These are phyloP conservation scores for Rosellinia necatrix DNA, from an alignment of 2,329 filamentous ascomycete genomes.

Conservation along the genomic window DNA sequence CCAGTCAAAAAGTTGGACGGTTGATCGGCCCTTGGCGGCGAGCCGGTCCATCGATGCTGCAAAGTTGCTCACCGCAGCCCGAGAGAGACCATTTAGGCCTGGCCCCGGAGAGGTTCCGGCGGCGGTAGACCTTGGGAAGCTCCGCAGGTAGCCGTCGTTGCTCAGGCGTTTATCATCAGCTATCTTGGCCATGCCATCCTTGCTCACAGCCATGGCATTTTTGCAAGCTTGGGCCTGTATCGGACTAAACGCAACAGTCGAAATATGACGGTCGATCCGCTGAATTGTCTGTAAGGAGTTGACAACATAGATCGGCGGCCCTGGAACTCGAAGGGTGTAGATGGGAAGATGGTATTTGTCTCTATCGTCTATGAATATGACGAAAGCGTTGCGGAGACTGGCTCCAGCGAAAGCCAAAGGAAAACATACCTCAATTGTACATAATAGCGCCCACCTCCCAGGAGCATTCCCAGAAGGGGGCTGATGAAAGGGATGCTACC, in stretches of 20 bases:
- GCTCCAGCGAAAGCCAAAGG: not conserved
- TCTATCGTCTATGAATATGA: slow-evolving; percentile 2
- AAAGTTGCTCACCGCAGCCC: slow-evolving; percentile 1
- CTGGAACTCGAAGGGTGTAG: slow-evolving; percentile 16
- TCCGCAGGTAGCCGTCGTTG: slow-evolving; percentile 17
- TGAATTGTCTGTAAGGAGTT: slow-evolving; percentile 15
- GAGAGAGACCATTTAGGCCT: slow-evolving; percentile 11
- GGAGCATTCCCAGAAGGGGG: slow-evolving; percentile 16
- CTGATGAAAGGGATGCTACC: slow-evolving; percentile 19
- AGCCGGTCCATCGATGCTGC: slow-evolving; percentile 4
- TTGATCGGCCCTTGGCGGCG: not conserved
- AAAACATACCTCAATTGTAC: slow-evolving; percentile 12
- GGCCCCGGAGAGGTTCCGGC: slow-evolving; percentile 6
- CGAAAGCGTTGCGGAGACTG: not conserved
- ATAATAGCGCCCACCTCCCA: slow-evolving; percentile 12
- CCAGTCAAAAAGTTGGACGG: slow-evolving; percentile 10
- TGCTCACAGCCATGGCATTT: slow-evolving; percentile 14
- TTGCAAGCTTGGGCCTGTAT: slow-evolving; percentile 16
- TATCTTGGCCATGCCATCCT: slow-evolving; percentile 16
- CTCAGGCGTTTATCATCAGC: slow-evolving; percentile 9
- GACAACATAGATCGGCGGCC: slow-evolving; percentile 17
- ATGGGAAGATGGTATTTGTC: slow-evolving; percentile 13
- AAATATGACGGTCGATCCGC: slow-evolving; percentile 21
- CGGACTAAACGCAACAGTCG: slow-evolving; percentile 14
- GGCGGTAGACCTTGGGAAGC: slow-evolving; percentile 5